Evolutionary conservation across 2,329 filamentous ascomycete species (phyloP).

Genomic region (Diaporthe longicolla): DNA sequence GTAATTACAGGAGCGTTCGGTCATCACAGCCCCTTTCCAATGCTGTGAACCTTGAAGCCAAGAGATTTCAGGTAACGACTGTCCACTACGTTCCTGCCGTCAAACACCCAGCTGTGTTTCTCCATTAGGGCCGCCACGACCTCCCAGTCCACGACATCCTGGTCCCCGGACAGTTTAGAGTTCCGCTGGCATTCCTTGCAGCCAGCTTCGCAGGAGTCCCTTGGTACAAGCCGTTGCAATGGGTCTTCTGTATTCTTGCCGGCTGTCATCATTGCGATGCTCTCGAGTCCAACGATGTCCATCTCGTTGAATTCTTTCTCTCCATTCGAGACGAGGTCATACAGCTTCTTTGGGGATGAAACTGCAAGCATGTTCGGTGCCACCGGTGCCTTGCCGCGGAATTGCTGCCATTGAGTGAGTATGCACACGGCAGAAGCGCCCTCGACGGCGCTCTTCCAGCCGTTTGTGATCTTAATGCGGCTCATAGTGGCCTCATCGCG

Average conservation of each 20-base stretch:
- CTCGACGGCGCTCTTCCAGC: constrained; percentile 61
- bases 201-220: not conserved
- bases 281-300: constrained; percentile 49
- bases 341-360: constrained; percentile 10
- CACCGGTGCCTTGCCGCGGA: constrained; percentile 52
- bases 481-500: constrained; percentile 47
- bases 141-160: constrained; percentile 42
- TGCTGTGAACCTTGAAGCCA: constrained; percentile 43
- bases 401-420: constrained; percentile 68
- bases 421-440: constrained; percentile 63
- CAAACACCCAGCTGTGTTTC: constrained; percentile 43
- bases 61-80: constrained; percentile 38
- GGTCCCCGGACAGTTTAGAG: constrained; percentile 32
- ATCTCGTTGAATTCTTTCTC: constrained; percentile 47
- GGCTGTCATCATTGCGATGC: constrained; percentile 36
- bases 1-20: not conserved
- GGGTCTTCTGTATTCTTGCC: constrained; percentile 44
- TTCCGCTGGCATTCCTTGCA: constrained; percentile 40
- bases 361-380: constrained; percentile 36
- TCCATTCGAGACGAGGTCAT: not conserved
- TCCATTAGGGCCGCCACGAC: constrained; percentile 40
- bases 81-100: constrained; percentile 42
- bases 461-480: constrained; percentile 55
- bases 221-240: constrained; percentile 42
- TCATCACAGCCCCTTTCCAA: constrained; percentile 39